A percentile compares a stretch with the other conserved stretches of the same genome.
Conservation (phyloP, 176 grass and related monocot species). For the Tuctoria greenei region DNA sequence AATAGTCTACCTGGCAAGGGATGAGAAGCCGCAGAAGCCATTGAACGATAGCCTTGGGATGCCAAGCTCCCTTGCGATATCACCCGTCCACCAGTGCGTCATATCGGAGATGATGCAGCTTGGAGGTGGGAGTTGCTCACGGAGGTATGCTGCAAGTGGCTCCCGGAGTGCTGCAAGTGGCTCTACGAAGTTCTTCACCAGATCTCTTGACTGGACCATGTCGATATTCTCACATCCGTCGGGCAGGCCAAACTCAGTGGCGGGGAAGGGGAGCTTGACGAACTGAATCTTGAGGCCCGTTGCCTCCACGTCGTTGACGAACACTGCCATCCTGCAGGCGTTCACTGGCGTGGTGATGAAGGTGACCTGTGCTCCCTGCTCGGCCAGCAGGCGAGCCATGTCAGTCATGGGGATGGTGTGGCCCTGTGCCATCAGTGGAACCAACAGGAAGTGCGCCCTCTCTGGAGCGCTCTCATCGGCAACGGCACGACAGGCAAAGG, state of each 20-base stretch:
- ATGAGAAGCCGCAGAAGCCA: constrained; percentile 49
- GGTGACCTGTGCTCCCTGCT: constrained; percentile 55
- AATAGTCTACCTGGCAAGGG: constrained; percentile 35
- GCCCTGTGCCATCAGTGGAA: constrained; percentile 62
- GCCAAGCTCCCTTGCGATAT: constrained; percentile 54
- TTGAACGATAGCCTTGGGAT: constrained; percentile 57
- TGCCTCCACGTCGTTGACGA: neutral
- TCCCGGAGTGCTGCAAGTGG: constrained; percentile 44
- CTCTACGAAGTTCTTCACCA: constrained; percentile 36
- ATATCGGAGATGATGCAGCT: constrained; percentile 67
- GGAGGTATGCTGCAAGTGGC: constrained; percentile 44
- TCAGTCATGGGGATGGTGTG: constrained; percentile 72
- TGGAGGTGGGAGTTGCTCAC: constrained; percentile 22
- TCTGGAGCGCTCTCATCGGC: neutral
- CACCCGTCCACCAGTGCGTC: constrained; percentile 50
- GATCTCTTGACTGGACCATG: constrained; percentile 32
- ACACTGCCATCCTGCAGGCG: constrained; percentile 37
- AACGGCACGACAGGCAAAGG: neutral
- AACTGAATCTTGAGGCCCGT: constrained; percentile 39
- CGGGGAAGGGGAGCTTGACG: constrained; percentile 52
- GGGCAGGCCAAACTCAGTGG: constrained; percentile 48
- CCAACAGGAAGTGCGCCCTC: constrained; percentile 46
- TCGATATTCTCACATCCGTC: constrained; percentile 62
- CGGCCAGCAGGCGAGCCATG: constrained; percentile 56
- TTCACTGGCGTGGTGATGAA: constrained; percentile 67